Percentiles rank a stretch among this genome's conserved stretches.
phyloP scores from a whole-genome alignment of 108 stramenopile genomes.

The Nitzschia palea region DNA sequence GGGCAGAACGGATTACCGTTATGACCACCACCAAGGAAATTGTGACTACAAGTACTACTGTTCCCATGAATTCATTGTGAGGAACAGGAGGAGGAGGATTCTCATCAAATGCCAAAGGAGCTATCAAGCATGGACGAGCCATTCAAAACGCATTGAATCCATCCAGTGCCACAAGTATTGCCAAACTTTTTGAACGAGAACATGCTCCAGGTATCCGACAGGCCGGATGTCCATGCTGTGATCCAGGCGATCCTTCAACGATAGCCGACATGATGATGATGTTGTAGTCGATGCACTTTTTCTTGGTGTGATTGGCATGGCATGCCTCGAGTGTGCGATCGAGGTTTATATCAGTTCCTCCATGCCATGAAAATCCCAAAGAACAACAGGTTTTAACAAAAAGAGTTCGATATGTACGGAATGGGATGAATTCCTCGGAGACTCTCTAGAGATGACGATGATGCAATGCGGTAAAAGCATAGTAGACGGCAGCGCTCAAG shows the following conservation, averaged over 20 bases:
- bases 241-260: conserved; percentile 63
- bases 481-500: no score
- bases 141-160: conserved; percentile 11
- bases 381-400: no score
- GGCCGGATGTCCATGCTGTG: conserved; percentile 83
- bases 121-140: conserved; percentile 14
- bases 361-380: no score
- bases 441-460: no score
- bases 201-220: conserved; percentile 78
- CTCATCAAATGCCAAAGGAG: conserved; percentile 2
- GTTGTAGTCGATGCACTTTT: conserved; percentile 5
- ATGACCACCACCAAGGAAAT: neutral
- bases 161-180: conserved; percentile 15
- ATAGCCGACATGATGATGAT: conserved; percentile 51
- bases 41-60: no score
- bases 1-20: no score
- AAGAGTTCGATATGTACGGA: no score
- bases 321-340: neutral
- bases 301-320: neutral
- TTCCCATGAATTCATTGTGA: no score
- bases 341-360: no score
- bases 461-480: no score
- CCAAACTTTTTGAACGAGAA: conserved; percentile 49
- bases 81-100: neutral
- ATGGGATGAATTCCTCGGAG: no score